Percentiles rank a stretch among this genome's conserved stretches.
Conservation (phyloP, 2,329 filamentous ascomycete species). For the Botrytis paeoniae region DNA sequence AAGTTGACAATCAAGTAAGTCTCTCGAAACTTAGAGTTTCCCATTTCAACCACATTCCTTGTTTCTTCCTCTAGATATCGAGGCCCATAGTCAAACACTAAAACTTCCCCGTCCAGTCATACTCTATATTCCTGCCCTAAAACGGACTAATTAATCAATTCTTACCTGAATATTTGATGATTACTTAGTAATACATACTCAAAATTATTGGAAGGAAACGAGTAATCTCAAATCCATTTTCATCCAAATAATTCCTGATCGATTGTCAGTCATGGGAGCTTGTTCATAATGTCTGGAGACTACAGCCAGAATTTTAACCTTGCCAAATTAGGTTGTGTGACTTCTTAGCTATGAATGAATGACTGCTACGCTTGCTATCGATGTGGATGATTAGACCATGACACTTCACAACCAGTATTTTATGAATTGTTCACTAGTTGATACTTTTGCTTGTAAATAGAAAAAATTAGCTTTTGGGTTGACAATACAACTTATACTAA, state of each 20-base stretch:
- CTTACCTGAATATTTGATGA: neutral
- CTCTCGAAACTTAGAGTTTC: neutral
- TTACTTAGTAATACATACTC: neutral
- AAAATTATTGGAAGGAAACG: neutral
- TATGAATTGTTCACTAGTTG: neutral
- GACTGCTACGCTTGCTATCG: neutral
- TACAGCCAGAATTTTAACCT: accelerated
- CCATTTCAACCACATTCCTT: neutral
- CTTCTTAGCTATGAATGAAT: neutral
- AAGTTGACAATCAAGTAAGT: neutral
- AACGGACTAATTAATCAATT: neutral
- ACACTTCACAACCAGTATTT: neutral
- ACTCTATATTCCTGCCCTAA: neutral
- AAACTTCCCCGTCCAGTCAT: neutral
- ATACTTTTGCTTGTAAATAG: accelerated
- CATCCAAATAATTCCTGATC: neutral
- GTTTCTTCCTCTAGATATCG: accelerated
- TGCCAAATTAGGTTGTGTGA: neutral
- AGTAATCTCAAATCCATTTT: neutral
- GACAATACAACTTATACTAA: accelerated
- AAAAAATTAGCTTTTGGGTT: neutral
- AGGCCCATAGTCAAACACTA: neutral
- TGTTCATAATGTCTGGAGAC: neutral
- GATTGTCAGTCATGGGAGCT: neutral
- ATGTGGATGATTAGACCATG: neutral